Evolutionary conservation across 208 protist genomes (phyloP).

Genomic region (Crithidia acanthocephali): DNA sequence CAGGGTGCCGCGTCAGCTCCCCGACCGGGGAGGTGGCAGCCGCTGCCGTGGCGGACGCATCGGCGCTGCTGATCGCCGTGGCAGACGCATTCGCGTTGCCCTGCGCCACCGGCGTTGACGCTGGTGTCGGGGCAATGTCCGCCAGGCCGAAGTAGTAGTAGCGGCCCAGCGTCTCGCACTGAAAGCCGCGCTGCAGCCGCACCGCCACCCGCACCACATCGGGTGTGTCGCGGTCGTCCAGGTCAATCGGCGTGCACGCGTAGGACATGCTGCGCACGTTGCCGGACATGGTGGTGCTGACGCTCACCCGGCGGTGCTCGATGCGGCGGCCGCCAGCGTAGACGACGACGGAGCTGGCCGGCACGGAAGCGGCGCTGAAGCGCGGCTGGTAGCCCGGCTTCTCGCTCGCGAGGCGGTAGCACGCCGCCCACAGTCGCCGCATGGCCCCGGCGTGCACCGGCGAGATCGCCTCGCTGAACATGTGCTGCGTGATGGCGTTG

Average conservation of each 20-base stretch:
- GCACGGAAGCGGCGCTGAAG: conserved; percentile 30
- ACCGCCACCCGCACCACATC: conserved; percentile 76
- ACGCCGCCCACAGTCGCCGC: conserved; percentile 34
- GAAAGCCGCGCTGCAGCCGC: conserved; percentile 62
- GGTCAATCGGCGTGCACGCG: conserved; percentile 62
- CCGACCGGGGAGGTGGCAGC: neutral
- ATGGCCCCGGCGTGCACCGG: conserved; percentile 15
- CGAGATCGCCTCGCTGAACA: conserved; percentile 11
- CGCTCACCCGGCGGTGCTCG: conserved; percentile 21
- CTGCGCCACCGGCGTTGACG: conserved; percentile 11
- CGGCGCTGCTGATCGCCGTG: neutral
- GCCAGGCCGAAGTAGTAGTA: conserved; percentile 82
- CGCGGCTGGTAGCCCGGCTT: conserved; percentile 28
- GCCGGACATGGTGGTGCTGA: conserved; percentile 16
- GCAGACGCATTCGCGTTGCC: neutral
- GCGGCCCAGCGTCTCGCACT: conserved; percentile 69
- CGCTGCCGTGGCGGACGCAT: neutral
- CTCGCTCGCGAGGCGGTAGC: conserved; percentile 20
- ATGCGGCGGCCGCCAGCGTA: conserved; percentile 31
- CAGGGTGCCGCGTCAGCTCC: conserved; percentile 49
- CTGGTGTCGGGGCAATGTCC: conserved; percentile 29
- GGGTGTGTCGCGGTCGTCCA: conserved; percentile 56
- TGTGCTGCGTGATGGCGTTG: conserved; percentile 40
- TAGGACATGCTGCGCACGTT: conserved; percentile 38
- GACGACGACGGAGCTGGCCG: conserved; percentile 24